A percentile compares a stretch with the other conserved stretches of the same genome.
Conservation (phyloP, 352 stramenopile species). For the Phytophthora lateralis region DNA sequence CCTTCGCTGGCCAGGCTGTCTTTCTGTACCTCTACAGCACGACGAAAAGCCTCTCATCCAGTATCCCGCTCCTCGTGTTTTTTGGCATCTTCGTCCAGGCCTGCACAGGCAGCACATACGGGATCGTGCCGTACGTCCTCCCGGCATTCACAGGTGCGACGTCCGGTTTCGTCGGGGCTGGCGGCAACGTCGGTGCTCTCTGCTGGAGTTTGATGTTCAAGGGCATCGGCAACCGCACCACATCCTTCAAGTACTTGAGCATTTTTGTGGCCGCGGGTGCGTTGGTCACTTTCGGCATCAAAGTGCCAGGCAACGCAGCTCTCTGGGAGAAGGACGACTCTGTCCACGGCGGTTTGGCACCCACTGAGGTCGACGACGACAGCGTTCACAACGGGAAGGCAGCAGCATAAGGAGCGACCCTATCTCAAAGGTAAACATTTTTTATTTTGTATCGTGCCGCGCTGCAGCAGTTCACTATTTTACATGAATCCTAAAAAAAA, state of each 20-base stretch:
- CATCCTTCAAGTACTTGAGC: constrained; percentile 58
- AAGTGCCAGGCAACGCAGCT: constrained; percentile 29
- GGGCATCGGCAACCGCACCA: constrained; percentile 38
- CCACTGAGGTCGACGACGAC: constrained; percentile 48
- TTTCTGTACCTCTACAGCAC: constrained; percentile 89
- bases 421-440: neutral
- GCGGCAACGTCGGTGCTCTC: constrained; percentile 57
- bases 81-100: constrained; percentile 90
- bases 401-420: neutral
- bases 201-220: constrained; percentile 67
- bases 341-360: constrained; percentile 20
- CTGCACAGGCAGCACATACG: constrained; percentile 52
- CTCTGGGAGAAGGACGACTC: constrained; percentile 34
- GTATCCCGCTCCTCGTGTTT: constrained; percentile 85
- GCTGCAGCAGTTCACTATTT: no score
- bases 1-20: constrained; percentile 72
- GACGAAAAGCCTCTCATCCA: constrained; percentile 38
- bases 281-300: constrained; percentile 34
- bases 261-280: constrained; percentile 40
- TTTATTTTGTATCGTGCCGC: no score
- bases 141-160: constrained; percentile 46
- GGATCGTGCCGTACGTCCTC: constrained; percentile 64
- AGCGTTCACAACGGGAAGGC: constrained; percentile 23
- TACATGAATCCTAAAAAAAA: no score
- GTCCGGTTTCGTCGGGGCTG: constrained; percentile 58